Conservation (phyloP, 2,329 filamentous ascomycete genomes). For the Claviceps digitariae region DNA sequence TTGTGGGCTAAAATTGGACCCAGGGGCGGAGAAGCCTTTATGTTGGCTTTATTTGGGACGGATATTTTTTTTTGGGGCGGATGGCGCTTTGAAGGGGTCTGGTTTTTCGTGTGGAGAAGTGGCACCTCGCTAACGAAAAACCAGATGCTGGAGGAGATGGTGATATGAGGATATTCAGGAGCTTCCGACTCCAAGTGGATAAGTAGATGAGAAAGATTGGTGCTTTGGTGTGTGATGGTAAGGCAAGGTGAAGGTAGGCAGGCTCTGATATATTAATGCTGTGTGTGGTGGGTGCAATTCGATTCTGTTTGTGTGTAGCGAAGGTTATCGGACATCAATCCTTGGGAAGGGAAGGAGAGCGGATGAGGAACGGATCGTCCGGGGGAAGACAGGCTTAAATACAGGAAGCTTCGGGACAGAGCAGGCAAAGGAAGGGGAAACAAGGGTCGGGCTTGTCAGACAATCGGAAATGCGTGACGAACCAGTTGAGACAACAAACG, state of each 20-base stretch:
- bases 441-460: neutral
- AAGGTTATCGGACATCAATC: neutral
- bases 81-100: too few species aligned
- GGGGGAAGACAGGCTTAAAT: constrained; percentile 2
- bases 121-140: neutral
- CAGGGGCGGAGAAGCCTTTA: neutral
- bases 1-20: neutral
- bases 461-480: constrained; percentile 5
- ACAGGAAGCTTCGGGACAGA: constrained; percentile 2
- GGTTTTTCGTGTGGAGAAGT: neutral
- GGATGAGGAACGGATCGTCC: neutral
- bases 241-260: neutral
- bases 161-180: neutral
- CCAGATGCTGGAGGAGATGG: neutral
- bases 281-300: neutral
- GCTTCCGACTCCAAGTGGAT: neutral
- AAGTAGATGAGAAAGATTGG: neutral
- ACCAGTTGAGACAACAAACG: constrained; percentile 3
- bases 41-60: too few species aligned
- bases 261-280: neutral
- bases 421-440: neutral
- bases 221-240: neutral
- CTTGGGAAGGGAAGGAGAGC: neutral
- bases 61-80: too few species aligned
- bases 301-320: neutral